These are phyloP conservation scores for Albatrellus sp. DNA, from an alignment of 1,284 basidiomycete species.

Conservation along the genomic window DNA sequence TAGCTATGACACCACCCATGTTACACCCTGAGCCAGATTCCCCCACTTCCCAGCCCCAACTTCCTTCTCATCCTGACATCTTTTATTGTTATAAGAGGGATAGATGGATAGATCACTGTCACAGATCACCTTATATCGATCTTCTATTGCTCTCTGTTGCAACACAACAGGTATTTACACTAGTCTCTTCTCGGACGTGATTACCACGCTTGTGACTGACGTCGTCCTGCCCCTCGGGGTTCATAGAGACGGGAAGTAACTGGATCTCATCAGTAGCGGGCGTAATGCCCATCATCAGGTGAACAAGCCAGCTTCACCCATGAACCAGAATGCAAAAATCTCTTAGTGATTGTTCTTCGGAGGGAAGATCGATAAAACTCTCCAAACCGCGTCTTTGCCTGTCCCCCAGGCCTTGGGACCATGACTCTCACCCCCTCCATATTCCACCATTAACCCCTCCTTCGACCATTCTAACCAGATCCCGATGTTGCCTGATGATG, in stretches of 20 bases:
- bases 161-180: too few relatives aligned
- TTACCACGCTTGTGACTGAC: too few relatives aligned
- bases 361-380: conserved; percentile 54
- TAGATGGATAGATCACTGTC: too few relatives aligned
- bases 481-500: conserved; percentile 70
- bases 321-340: conserved; percentile 1
- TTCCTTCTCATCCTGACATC: too few relatives aligned
- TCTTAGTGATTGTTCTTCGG: conserved; percentile 12
- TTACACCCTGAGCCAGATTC: too few relatives aligned
- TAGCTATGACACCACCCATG: too few relatives aligned
- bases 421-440: conserved; percentile 61
- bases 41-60: too few relatives aligned
- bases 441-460: conserved; percentile 73
- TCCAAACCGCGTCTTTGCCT: conserved; percentile 72
- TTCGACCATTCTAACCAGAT: conserved; percentile 89
- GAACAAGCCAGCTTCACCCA: not conserved
- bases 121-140: too few relatives aligned
- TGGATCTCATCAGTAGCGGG: not conserved
- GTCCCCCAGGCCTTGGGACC: conserved; percentile 78
- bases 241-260: not conserved
- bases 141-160: too few relatives aligned
- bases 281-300: not conserved
- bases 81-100: too few relatives aligned
- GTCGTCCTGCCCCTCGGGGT: too few relatives aligned
- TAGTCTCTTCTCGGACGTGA: too few relatives aligned